Conservation (phyloP, 306 rosid species). For the Ochetophila trinervis region DNA sequence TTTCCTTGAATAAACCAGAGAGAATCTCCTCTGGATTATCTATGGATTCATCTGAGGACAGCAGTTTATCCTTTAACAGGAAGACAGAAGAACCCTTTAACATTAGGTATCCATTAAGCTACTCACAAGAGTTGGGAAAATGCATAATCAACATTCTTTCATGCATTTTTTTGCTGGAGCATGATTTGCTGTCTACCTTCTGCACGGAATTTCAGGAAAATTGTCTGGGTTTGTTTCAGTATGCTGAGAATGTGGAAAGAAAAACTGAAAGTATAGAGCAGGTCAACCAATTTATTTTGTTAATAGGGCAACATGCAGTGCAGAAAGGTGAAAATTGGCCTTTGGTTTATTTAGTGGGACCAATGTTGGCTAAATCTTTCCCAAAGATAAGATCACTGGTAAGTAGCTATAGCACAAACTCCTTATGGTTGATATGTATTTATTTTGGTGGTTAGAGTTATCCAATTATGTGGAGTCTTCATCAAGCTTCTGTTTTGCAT, state of each 20-base stretch:
- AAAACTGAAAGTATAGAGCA: slow-evolving; percentile 44
- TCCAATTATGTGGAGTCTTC: too few species aligned
- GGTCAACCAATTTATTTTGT: slow-evolving; percentile 54
- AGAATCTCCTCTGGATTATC: slow-evolving; percentile 35
- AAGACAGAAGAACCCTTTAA: slow-evolving; percentile 35
- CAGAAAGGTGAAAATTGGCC: slow-evolving; percentile 80
- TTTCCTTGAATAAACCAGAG: slow-evolving; percentile 40
- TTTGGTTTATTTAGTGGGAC: slow-evolving; percentile 76
- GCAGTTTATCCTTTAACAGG: slow-evolving; percentile 33
- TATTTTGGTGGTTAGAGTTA: not conserved
- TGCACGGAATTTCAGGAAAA: slow-evolving; percentile 55
- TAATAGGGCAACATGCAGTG: slow-evolving; percentile 65
- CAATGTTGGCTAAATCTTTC: slow-evolving; percentile 67
- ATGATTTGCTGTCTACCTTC: slow-evolving; percentile 51
- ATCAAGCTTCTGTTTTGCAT: not conserved
- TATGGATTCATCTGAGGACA: slow-evolving; percentile 37
- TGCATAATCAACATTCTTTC: slow-evolving; percentile 65
- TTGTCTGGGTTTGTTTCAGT: slow-evolving; percentile 49
- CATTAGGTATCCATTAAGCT: slow-evolving; percentile 48
- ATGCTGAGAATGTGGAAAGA: slow-evolving; percentile 30
- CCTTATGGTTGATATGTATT: slow-evolving; percentile 4
- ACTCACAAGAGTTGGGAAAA: slow-evolving; percentile 69
- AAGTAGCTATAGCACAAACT: slow-evolving; percentile 40
- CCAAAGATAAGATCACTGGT: slow-evolving; percentile 65
- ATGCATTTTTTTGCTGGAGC: slow-evolving; percentile 49